Evolutionary conservation across 2,329 filamentous ascomycete genomes (phyloP).

Genomic region (Didymella lethalis): DNA sequence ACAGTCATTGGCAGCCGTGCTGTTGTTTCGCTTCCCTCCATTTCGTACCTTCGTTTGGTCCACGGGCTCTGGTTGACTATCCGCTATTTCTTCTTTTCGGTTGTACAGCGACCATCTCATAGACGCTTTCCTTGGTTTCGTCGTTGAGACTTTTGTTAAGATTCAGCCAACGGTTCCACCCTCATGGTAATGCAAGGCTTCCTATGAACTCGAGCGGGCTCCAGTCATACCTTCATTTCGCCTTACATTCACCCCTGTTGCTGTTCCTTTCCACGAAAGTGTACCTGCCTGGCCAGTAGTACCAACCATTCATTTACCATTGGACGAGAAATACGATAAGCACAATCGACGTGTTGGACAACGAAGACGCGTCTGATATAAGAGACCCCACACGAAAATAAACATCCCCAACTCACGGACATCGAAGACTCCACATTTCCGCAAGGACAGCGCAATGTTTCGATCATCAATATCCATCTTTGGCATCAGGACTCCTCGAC

Average conservation of each 20-base stretch:
- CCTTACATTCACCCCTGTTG: conserved; percentile 18
- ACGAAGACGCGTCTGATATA: conserved; percentile 39
- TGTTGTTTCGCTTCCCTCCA: conserved; percentile 48
- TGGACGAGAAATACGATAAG: conserved; percentile 12
- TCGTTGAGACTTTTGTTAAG: conserved; percentile 16
- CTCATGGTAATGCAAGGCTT: conserved; percentile 39
- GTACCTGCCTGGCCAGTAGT: conserved; percentile 18
- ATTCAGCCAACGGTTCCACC: conserved; percentile 36
- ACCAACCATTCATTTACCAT: conserved; percentile 17
- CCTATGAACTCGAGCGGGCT: conserved; percentile 41
- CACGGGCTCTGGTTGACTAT: conserved; percentile 34
- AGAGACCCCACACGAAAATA: conserved; percentile 33
- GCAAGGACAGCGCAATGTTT: conserved; percentile 39
- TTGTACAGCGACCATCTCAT: conserved; percentile 9
- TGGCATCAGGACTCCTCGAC: conserved; percentile 44
- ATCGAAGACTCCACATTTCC: conserved; percentile 20
- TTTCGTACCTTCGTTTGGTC: conserved; percentile 45
- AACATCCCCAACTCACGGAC: conserved; percentile 21
- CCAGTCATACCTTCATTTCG: conserved; percentile 43
- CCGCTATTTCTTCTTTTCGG: conserved; percentile 17
- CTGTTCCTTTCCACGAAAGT: conserved; percentile 15
- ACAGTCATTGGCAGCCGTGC: conserved; percentile 47
- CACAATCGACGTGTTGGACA: conserved; percentile 13
- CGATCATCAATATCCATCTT: conserved; percentile 38
- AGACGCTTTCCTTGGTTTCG: conserved; percentile 25